Percentiles rank a stretch among this genome's conserved stretches.
Conservation (phyloP, 352 stramenopile genomes). For the Phytopythium mirpurense region DNA sequence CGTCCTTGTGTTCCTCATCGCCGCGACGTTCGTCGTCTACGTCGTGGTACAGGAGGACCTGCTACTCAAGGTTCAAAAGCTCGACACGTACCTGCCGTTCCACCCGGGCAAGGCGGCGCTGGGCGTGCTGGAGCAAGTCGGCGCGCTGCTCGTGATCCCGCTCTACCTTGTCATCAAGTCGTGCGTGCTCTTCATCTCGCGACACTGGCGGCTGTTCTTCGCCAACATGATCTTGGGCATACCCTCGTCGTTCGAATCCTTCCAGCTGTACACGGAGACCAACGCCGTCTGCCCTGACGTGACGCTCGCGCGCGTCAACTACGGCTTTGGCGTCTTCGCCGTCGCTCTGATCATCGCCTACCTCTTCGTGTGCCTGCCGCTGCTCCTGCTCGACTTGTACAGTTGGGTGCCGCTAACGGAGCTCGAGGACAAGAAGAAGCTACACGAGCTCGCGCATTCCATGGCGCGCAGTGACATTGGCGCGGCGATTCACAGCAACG, state of each 20-base stretch:
- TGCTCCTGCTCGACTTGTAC: slow-evolving; percentile 53
- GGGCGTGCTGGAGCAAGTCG: slow-evolving; percentile 35
- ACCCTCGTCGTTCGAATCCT: slow-evolving; percentile 4
- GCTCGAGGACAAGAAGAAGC: slow-evolving; percentile 22
- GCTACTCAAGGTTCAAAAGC: slow-evolving; percentile 47
- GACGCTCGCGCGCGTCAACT: slow-evolving; percentile 26
- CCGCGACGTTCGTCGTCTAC: slow-evolving; percentile 41
- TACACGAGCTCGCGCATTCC: slow-evolving; percentile 24
- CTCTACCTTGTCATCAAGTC: slow-evolving; percentile 55
- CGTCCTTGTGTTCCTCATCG: slow-evolving; percentile 25
- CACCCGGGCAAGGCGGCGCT: slow-evolving; percentile 26
- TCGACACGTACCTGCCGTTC: slow-evolving; percentile 35
- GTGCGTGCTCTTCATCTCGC: slow-evolving; percentile 50
- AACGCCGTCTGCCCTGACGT: slow-evolving; percentile 13
- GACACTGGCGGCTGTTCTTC: slow-evolving; percentile 32
- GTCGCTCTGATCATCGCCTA: slow-evolving; percentile 37
- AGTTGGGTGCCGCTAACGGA: slow-evolving; percentile 50
- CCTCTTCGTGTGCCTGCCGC: slow-evolving; percentile 45
- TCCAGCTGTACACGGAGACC: slow-evolving; percentile 16
- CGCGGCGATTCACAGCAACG: slow-evolving; percentile 50
- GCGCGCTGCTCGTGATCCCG: slow-evolving; percentile 44
- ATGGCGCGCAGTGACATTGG: slow-evolving; percentile 30
- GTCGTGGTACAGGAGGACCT: slow-evolving; percentile 58
- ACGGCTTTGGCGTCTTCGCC: slow-evolving; percentile 28
- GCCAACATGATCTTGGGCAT: slow-evolving; percentile 11